A percentile compares a stretch with the other conserved stretches of the same genome.
phyloP scores from a whole-genome alignment of 495 filamentous ascomycete genomes.

The Podospora bellae-mahoneyi region DNA sequence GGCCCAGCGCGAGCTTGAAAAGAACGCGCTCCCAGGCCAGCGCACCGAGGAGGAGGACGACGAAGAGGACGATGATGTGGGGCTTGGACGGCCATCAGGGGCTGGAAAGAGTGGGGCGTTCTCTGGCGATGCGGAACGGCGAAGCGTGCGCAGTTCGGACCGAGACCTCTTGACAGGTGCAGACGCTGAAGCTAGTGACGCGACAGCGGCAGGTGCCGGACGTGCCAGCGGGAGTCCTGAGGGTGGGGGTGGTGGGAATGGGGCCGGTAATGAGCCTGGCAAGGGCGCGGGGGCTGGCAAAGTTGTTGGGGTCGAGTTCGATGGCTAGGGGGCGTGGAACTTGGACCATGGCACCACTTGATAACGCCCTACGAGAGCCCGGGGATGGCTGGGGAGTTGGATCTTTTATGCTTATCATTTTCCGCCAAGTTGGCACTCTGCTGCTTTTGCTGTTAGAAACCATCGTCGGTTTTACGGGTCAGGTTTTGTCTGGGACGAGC shows the following conservation, averaged over 20 bases:
- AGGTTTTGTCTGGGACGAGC: not conserved
- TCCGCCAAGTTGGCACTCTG: not conserved
- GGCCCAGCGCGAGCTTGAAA: conserved; percentile 78
- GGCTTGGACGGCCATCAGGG: conserved; percentile 15
- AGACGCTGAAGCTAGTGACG: conserved; percentile 60
- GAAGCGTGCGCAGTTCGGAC: conserved; percentile 67
- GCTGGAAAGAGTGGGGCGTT: conserved; percentile 35
- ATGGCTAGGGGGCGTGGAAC: conserved; percentile 26
- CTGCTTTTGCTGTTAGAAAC: not conserved
- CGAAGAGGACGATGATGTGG: conserved; percentile 50
- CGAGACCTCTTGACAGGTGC: conserved; percentile 75
- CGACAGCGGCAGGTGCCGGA: conserved; percentile 12
- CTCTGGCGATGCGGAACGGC: conserved; percentile 46
- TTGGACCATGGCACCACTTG: not conserved
- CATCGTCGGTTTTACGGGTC: not conserved
- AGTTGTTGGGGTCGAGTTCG: conserved; percentile 40
- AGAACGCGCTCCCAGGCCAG: conserved; percentile 61
- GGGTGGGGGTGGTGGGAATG: conserved; percentile 27
- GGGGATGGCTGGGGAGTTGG: not conserved
- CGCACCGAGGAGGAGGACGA: conserved; percentile 76
- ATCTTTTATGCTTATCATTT: not conserved
- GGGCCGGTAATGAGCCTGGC: conserved; percentile 10
- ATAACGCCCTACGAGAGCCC: not conserved
- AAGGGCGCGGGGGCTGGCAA: conserved; percentile 24
- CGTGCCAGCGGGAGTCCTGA: conserved; percentile 19